Evolutionary conservation across 139 green algal genomes (phyloP).

Genomic region (Microglena sp.): DNA sequence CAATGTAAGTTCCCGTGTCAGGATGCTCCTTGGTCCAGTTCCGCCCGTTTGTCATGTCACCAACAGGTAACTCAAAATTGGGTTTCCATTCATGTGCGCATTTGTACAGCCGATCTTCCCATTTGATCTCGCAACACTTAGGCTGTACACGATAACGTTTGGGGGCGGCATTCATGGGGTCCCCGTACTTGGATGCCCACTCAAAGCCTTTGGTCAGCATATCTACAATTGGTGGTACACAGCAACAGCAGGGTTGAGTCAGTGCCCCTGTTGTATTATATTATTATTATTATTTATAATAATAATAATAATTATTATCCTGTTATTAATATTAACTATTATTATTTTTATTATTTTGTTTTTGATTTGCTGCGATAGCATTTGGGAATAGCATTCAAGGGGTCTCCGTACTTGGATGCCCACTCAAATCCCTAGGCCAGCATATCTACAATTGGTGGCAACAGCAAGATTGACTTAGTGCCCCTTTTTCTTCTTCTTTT

Average conservation of each 20-base stretch:
- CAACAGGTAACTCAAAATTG: conserved; percentile 12
- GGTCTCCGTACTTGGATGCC: conserved; percentile 28
- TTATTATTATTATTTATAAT: no score
- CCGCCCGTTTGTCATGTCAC: conserved; percentile 15
- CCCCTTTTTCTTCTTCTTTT: no score
- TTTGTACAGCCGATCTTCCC: background rate
- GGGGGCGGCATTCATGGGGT: conserved; percentile 11
- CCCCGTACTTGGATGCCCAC: conserved; percentile 30
- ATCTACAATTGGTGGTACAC: conserved; percentile 13
- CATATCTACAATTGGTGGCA: conserved; percentile 20
- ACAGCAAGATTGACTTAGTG: no score
- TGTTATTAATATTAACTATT: no score
- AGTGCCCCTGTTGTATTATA: no score
- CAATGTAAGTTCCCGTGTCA: conserved; percentile 17
- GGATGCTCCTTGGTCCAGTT: conserved; percentile 20
- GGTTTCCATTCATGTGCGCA: conserved; percentile 16
- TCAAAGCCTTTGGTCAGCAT: conserved; percentile 28
- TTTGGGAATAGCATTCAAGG: conserved; percentile 13
- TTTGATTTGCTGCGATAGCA: no score
- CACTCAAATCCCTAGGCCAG: conserved; percentile 25
- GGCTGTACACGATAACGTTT: conserved; percentile 21
- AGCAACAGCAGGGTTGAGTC: no score
- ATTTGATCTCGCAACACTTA: conserved; percentile 19
- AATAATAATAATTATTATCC: no score
- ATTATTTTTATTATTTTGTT: no score